Conservation (phyloP, 2,329 filamentous ascomycete genomes). For the Colletotrichum godetiae region DNA sequence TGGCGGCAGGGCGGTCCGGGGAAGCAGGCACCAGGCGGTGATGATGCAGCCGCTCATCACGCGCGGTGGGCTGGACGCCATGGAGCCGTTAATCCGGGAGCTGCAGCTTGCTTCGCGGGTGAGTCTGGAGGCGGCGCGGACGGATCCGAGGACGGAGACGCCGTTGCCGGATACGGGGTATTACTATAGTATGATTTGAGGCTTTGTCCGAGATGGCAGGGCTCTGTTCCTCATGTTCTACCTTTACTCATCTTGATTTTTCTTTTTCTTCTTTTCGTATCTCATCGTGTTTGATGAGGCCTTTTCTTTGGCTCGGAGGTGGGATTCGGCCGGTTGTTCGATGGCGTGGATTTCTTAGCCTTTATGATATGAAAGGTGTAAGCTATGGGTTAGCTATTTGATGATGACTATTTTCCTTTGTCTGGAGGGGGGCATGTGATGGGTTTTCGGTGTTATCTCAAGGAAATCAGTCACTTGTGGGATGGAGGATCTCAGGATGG, state of each 20-base stretch:
- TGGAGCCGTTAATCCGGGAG: conserved; percentile 59
- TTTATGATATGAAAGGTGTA: background rate
- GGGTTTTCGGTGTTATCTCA: background rate
- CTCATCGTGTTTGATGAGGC: too few species aligned
- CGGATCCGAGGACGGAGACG: conserved; percentile 1
- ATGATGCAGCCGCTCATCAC: background rate
- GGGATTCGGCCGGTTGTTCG: background rate
- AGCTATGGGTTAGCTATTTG: background rate
- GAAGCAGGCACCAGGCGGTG: background rate
- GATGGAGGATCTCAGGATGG: background rate
- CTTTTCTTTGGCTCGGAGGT: background rate
- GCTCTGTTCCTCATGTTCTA: too few species aligned
- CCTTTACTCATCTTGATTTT: background rate
- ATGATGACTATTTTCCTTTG: conserved; percentile 7
- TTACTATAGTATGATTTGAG: conserved; percentile 19
- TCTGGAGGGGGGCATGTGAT: background rate
- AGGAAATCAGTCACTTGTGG: background rate
- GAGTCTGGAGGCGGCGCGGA: conserved; percentile 29
- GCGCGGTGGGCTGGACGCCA: conserved; percentile 48
- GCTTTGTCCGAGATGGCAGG: too few species aligned
- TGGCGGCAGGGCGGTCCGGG: background rate
- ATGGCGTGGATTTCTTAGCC: background rate
- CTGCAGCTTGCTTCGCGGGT: conserved; percentile 39
- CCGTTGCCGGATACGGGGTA: conserved; percentile 11
- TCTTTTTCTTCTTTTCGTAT: background rate